A percentile compares a stretch with the other conserved stretches of the same genome.
Conservation (phyloP, 2,329 filamentous ascomycete species). For the Neofusicoccum parvum region DNA sequence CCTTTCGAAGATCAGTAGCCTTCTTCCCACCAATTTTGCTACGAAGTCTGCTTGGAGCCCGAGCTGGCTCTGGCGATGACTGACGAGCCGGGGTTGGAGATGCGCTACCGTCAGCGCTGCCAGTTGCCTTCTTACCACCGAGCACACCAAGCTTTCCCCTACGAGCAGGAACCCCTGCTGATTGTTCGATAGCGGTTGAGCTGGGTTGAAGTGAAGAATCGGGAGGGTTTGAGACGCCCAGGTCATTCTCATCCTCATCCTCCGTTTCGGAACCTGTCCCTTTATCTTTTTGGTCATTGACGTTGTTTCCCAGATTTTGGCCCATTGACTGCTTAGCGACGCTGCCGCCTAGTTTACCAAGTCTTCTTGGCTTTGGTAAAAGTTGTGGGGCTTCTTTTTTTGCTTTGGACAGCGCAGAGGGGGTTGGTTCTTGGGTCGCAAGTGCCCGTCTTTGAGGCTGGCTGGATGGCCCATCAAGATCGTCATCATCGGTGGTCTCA, state of each 20-base stretch:
- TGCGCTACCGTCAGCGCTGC: not conserved
- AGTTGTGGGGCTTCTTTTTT: not conserved
- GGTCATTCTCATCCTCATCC: not conserved
- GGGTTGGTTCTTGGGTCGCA: not conserved
- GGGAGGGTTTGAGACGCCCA: not conserved
- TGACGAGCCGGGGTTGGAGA: not conserved
- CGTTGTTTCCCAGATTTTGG: not conserved
- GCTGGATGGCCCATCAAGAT: slow-evolving; percentile 39
- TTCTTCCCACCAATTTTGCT: not conserved
- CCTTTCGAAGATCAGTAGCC: not conserved
- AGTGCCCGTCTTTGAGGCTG: not conserved
- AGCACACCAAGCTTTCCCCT: slow-evolving; percentile 26
- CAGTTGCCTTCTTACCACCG: slow-evolving; percentile 22
- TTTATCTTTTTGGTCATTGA: not conserved
- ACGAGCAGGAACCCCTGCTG: not conserved
- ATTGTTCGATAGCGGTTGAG: not conserved
- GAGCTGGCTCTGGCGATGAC: not conserved
- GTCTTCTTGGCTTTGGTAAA: not conserved
- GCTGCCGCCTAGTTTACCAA: slow-evolving; percentile 9
- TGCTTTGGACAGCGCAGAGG: not conserved
- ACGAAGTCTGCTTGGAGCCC: not conserved
- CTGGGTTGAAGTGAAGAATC: not conserved
- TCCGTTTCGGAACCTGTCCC: not conserved
- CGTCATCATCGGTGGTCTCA: slow-evolving; percentile 43
- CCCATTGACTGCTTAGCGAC: not conserved